Evolutionary conservation across 345 rosid species (phyloP).

Genomic region (Salix brachista): DNA sequence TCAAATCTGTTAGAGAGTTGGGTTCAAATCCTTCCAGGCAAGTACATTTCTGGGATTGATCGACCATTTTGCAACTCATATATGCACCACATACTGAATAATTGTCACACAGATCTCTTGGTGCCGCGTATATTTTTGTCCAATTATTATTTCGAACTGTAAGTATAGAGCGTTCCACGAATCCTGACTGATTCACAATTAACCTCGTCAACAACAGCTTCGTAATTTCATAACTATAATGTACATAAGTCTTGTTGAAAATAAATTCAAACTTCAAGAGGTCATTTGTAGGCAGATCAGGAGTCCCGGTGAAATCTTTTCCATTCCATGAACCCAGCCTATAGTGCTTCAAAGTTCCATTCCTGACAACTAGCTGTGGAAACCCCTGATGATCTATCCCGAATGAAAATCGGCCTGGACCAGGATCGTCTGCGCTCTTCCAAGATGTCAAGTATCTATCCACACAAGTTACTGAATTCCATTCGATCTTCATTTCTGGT

Average conservation of each 20-base stretch:
- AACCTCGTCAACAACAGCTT: not conserved
- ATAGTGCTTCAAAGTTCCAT: not conserved
- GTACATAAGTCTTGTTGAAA: conserved; percentile 6
- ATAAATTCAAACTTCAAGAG: not conserved
- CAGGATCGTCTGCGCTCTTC: conserved; percentile 19
- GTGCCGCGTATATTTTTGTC: not conserved
- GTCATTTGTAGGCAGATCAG: not conserved
- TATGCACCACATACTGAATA: conserved; percentile 17
- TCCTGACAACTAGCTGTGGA: conserved; percentile 21
- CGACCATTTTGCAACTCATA: conserved; percentile 1
- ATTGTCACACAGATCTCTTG: conserved; percentile 18
- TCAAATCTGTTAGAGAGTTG: not conserved
- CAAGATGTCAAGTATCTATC: conserved; percentile 14
- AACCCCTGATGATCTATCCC: conserved; percentile 19
- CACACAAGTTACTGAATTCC: conserved; percentile 3
- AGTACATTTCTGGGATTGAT: not conserved
- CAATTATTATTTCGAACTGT: not conserved
- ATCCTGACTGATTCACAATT: conserved; percentile 10
- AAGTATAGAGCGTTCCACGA: not conserved
- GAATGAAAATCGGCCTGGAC: conserved; percentile 6
- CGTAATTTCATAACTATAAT: not conserved
- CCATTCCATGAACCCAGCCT: conserved; percentile 33
- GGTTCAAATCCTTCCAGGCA: conserved; percentile 21
- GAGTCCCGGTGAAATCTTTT: conserved; percentile 12
- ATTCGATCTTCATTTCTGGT: conserved; percentile 19